Evolutionary conservation across 768 basidiomycete genomes (phyloP).

Genomic region (Rhodotorula toruloides): DNA sequence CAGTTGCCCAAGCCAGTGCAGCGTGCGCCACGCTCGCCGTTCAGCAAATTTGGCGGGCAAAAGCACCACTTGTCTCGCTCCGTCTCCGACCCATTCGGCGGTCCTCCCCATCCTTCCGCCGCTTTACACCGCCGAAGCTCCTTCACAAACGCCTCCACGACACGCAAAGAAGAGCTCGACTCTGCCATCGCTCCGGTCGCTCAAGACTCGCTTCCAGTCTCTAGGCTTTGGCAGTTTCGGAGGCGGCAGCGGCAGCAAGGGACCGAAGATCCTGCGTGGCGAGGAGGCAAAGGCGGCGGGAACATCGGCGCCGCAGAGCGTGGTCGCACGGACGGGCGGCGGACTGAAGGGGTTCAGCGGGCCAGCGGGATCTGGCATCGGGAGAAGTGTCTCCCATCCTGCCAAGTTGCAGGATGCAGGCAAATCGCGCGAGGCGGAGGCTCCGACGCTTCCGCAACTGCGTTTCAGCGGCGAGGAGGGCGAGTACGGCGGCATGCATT

Average conservation of each 20-base stretch:
- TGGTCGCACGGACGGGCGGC: not conserved
- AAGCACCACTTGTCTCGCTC: too few species aligned
- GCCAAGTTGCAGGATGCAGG: not conserved
- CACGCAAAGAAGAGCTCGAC: not conserved
- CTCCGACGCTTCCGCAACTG: not conserved
- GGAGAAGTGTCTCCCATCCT: not conserved
- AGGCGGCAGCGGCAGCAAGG: not conserved
- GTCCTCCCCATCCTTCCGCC: too few species aligned
- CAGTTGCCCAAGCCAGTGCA: too few species aligned
- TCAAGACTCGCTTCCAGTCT: not conserved
- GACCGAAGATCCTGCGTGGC: slow-evolving; percentile 7
- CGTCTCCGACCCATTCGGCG: too few species aligned
- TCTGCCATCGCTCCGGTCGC: slow-evolving; percentile 11
- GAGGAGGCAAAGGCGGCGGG: not conserved
- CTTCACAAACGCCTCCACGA: too few species aligned
- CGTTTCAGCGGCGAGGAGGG: not conserved
- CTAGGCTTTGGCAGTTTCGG: not conserved
- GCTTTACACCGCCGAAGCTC: too few species aligned
- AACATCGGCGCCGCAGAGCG: not conserved
- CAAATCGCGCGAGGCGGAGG: not conserved
- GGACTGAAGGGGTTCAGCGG: slow-evolving; percentile 13
- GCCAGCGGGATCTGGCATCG: not conserved
- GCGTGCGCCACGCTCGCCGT: too few species aligned
- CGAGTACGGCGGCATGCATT: not conserved
- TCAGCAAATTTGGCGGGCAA: too few species aligned